These are phyloP conservation scores for Vigna hirtella DNA, from an alignment of 306 rosid species.

Conservation along the genomic window DNA sequence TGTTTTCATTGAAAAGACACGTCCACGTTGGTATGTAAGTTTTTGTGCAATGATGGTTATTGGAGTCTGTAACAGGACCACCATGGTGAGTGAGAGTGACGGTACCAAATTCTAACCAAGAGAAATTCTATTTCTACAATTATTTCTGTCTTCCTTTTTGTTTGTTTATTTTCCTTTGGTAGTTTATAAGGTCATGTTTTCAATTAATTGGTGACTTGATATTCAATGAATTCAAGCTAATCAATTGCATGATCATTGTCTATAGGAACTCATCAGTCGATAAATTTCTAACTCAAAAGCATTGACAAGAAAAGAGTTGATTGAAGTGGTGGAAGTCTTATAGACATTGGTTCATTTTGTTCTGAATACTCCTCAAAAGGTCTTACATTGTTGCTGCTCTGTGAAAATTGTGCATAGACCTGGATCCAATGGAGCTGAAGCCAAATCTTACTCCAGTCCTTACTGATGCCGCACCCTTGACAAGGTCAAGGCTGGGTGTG, in stretches of 20 bases:
- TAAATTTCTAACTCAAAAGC: conserved; percentile 40
- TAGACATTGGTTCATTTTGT: conserved; percentile 28
- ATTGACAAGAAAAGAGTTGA: conserved; percentile 69
- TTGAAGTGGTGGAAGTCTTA: conserved; percentile 46
- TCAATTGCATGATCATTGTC: conserved; percentile 23
- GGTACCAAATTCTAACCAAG: neutral
- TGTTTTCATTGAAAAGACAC: neutral
- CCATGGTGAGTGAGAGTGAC: conserved; percentile 18
- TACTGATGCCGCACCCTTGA: conserved; percentile 72
- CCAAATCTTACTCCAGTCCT: conserved; percentile 75
- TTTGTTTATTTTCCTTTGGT: conserved; percentile 6
- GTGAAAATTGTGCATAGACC: conserved; percentile 46
- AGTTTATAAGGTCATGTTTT: conserved; percentile 43
- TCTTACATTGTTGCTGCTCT: conserved; percentile 39
- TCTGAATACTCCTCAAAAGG: conserved; percentile 22
- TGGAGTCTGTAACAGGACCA: conserved; percentile 25
- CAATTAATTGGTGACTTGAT: conserved; percentile 29
- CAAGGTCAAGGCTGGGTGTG: conserved; percentile 72
- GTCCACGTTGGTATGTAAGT: conserved; percentile 12
- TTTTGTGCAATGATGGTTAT: conserved; percentile 29
- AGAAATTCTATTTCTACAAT: conserved; percentile 1
- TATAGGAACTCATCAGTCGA: conserved; percentile 54
- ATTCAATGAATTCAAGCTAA: conserved; percentile 35
- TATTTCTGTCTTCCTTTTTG: neutral
- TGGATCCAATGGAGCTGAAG: conserved; percentile 94